phyloP scores from a whole-genome alignment of 2,329 filamentous ascomycete genomes.

The Aspergillus uvarum region DNA sequence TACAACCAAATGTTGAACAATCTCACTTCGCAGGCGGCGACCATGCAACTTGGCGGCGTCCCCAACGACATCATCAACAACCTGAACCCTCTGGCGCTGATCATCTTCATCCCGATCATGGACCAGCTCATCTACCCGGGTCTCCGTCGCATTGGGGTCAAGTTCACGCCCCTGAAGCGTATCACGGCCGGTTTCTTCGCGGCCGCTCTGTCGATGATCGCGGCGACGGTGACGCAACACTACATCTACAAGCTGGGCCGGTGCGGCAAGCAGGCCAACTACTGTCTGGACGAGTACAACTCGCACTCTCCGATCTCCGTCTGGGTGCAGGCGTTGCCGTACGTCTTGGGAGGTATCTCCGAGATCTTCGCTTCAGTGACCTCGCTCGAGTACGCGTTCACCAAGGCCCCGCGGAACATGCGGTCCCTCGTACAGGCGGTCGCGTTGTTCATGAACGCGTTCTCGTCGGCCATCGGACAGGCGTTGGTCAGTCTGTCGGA shows the following conservation, averaged over 20 bases:
- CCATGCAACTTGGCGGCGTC: slow-evolving; percentile 53
- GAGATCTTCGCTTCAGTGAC: slow-evolving; percentile 61
- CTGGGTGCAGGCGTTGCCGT: slow-evolving; percentile 52
- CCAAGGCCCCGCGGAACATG: slow-evolving; percentile 78
- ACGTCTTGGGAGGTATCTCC: slow-evolving; percentile 56
- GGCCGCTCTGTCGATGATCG: slow-evolving; percentile 50
- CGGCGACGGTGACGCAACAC: slow-evolving; percentile 51
- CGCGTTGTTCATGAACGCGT: slow-evolving; percentile 68
- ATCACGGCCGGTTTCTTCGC: slow-evolving; percentile 54
- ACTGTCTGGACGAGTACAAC: slow-evolving; percentile 47
- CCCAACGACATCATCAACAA: slow-evolving; percentile 59
- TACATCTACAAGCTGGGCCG: slow-evolving; percentile 60
- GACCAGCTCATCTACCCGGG: slow-evolving; percentile 54
- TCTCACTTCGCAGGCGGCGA: slow-evolving; percentile 56
- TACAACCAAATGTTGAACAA: slow-evolving; percentile 59
- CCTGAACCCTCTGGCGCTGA: slow-evolving; percentile 54
- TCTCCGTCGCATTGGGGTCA: slow-evolving; percentile 48
- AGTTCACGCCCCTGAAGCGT: slow-evolving; percentile 55
- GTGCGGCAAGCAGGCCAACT: slow-evolving; percentile 58
- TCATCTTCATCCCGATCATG: slow-evolving; percentile 56
- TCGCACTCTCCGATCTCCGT: slow-evolving; percentile 63
- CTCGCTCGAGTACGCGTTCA: slow-evolving; percentile 73
- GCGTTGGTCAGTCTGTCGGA: slow-evolving; percentile 61
- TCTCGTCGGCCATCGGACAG: slow-evolving; percentile 69
- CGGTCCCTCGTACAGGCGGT: slow-evolving; percentile 70